These are phyloP conservation scores for Fusarium coffeatum DNA, from an alignment of 2,329 filamentous ascomycete genomes.

Conservation along the genomic window DNA sequence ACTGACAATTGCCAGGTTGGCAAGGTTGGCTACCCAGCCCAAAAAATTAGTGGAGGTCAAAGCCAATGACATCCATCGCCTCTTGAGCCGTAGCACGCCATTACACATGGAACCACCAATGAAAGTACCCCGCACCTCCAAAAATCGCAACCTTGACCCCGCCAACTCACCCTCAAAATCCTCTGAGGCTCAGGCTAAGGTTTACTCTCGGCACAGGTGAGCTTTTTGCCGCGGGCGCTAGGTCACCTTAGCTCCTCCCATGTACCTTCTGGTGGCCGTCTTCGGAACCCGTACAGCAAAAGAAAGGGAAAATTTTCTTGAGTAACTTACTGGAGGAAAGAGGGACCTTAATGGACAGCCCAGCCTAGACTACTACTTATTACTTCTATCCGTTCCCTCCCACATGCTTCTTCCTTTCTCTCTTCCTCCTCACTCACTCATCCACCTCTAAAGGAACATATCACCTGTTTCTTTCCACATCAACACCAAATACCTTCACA, in stretches of 20 bases:
- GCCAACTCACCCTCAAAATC: constrained; percentile 27
- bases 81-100: neutral
- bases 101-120: constrained; percentile 15
- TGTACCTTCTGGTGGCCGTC: constrained; percentile 27
- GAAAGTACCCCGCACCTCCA: constrained; percentile 45
- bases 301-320: constrained; percentile 30
- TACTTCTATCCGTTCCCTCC: constrained; percentile 33
- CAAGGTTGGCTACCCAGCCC: neutral
- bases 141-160: constrained; percentile 33
- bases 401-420: constrained; percentile 29
- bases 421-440: constrained; percentile 24
- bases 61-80: constrained; percentile 14
- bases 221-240: constrained; percentile 36
- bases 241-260: constrained; percentile 9
- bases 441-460: constrained; percentile 24
- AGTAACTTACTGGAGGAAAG: constrained; percentile 2
- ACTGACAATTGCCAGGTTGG: neutral
- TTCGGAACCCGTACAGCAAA: constrained; percentile 36
- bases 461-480: constrained; percentile 11
- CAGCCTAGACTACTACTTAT: constrained; percentile 20
- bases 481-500: constrained; percentile 42
- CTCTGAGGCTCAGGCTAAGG: constrained; percentile 22
- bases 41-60: neutral
- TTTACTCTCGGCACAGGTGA: constrained; percentile 26
- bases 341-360: constrained; percentile 21